A percentile compares a stretch with the other conserved stretches of the same genome.
These are phyloP conservation scores for Pyrus bretschneideri DNA, from an alignment of 306 rosid species.

Conservation along the genomic window DNA sequence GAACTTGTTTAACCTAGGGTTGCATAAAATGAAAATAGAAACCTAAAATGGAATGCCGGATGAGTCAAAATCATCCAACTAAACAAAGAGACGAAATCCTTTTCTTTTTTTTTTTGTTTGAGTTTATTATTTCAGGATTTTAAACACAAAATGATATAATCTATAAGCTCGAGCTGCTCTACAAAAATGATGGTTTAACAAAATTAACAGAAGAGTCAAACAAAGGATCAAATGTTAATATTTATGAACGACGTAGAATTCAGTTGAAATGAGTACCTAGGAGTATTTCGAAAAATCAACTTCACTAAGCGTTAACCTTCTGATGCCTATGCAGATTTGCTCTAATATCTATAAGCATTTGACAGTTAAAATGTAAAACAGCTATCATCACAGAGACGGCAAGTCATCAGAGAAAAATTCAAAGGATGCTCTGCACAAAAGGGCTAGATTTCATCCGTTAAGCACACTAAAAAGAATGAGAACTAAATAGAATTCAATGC, in stretches of 20 bases:
- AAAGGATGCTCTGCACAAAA: neutral
- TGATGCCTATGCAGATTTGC: too few species aligned
- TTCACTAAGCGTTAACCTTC: too few species aligned
- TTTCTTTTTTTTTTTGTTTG: too few species aligned
- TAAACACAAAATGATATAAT: neutral
- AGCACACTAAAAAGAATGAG: neutral
- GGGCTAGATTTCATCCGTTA: neutral
- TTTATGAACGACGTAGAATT: neutral
- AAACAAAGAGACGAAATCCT: neutral
- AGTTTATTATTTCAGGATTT: neutral
- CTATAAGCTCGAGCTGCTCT: neutral
- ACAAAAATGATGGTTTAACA: neutral
- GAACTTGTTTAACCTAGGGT: too few species aligned
- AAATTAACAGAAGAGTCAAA: neutral
- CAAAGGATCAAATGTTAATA: neutral
- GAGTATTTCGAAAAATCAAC: neutral
- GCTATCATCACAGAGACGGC: neutral
- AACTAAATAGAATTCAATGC: neutral
- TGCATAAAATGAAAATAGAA: neutral
- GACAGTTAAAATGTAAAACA: neutral
- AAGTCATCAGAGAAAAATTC: neutral
- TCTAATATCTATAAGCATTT: neutral
- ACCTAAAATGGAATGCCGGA: neutral
- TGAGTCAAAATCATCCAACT: neutral
- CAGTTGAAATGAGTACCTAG: neutral